These are phyloP conservation scores for Colletotrichum karsti DNA, from an alignment of 2,329 filamentous ascomycete genomes.

Conservation along the genomic window DNA sequence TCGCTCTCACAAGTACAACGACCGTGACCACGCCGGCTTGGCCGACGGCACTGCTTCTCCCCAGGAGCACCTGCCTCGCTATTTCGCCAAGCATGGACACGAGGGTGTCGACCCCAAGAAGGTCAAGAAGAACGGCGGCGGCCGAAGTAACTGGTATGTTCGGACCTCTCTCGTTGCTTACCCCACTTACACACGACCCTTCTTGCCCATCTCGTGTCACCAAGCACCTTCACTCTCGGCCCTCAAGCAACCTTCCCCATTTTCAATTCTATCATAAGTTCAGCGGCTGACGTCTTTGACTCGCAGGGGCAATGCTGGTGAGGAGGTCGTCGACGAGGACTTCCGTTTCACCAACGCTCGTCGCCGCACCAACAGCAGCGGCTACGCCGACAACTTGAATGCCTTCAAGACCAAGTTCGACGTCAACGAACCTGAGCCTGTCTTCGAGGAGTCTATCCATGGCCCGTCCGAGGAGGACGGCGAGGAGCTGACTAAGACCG, in stretches of 20 bases:
- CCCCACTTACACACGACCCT: slow-evolving; percentile 22
- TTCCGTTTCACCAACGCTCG: slow-evolving; percentile 88
- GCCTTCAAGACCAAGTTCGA: slow-evolving; percentile 99
- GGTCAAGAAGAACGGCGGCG: slow-evolving; percentile 95
- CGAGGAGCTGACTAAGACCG: slow-evolving; percentile 64
- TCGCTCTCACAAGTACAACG: slow-evolving; percentile 94
- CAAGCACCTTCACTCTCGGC: background rate
- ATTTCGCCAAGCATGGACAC: slow-evolving; percentile 89
- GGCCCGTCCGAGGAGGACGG: slow-evolving; percentile 65
- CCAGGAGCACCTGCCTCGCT: slow-evolving; percentile 84
- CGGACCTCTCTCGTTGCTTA: slow-evolving; percentile 14
- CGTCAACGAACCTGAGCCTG: slow-evolving; percentile 84
- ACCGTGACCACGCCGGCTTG: slow-evolving; percentile 86
- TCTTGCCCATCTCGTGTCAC: background rate
- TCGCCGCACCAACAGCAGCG: slow-evolving; percentile 92
- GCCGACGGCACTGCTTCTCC: slow-evolving; percentile 76
- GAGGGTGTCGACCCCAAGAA: slow-evolving; percentile 87
- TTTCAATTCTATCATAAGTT: background rate
- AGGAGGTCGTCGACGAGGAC: slow-evolving; percentile 83
- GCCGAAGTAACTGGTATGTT: slow-evolving; percentile 92
- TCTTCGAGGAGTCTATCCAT: slow-evolving; percentile 89
- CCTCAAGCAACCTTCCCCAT: background rate
- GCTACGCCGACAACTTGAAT: slow-evolving; percentile 72
- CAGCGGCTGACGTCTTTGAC: slow-evolving; percentile 22
- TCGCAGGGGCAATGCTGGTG: slow-evolving; percentile 80